Evolutionary conservation across 2,329 filamentous ascomycete genomes (phyloP).

Genomic region (Camillea tinctor): DNA sequence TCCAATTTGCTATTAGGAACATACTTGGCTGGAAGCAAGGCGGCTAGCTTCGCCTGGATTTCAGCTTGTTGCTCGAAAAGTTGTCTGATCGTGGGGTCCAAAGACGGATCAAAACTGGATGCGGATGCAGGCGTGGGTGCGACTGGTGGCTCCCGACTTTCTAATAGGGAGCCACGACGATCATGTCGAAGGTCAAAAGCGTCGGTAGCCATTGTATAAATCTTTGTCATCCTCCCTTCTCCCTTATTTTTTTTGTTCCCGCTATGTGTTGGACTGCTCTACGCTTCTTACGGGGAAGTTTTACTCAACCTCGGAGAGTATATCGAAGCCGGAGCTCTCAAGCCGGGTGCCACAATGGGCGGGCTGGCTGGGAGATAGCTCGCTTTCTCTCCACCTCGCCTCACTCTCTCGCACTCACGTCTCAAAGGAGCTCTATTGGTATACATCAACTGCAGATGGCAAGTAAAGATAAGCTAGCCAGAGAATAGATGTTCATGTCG

Average conservation of each 20-base stretch:
- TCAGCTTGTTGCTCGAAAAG: slow-evolving; percentile 54
- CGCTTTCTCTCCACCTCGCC: slow-evolving; percentile 24
- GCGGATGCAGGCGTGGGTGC: slow-evolving; percentile 27
- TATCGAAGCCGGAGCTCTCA: slow-evolving; percentile 4
- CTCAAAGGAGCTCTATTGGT: slow-evolving; percentile 18
- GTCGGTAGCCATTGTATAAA: slow-evolving; percentile 31
- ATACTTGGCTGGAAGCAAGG: slow-evolving; percentile 47
- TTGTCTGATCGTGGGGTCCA: slow-evolving; percentile 44
- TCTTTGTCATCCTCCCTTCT: slow-evolving; percentile 11
- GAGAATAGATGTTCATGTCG: slow-evolving; percentile 22
- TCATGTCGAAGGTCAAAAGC: slow-evolving; percentile 33
- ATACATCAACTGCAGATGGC: slow-evolving; percentile 33
- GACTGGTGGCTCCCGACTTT: slow-evolving; percentile 29
- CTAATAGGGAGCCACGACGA: slow-evolving; percentile 32
- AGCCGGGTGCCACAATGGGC: slow-evolving; percentile 19
- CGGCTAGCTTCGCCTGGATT: slow-evolving; percentile 50
- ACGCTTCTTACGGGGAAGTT: slow-evolving; percentile 3
- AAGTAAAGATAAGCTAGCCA: slow-evolving; percentile 17
- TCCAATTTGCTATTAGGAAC: slow-evolving; percentile 48
- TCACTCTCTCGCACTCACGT: slow-evolving; percentile 24
- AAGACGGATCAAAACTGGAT: slow-evolving; percentile 36
- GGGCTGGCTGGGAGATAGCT: slow-evolving; percentile 18
- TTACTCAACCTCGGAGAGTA: background rate
- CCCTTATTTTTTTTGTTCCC: too few species aligned
- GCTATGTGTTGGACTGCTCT: slow-evolving; percentile 9